Evolutionary conservation across 768 basidiomycete genomes (phyloP), one percentile per base, ranked within the genome.

Genomic region (Leccinum boreale): DNA sequence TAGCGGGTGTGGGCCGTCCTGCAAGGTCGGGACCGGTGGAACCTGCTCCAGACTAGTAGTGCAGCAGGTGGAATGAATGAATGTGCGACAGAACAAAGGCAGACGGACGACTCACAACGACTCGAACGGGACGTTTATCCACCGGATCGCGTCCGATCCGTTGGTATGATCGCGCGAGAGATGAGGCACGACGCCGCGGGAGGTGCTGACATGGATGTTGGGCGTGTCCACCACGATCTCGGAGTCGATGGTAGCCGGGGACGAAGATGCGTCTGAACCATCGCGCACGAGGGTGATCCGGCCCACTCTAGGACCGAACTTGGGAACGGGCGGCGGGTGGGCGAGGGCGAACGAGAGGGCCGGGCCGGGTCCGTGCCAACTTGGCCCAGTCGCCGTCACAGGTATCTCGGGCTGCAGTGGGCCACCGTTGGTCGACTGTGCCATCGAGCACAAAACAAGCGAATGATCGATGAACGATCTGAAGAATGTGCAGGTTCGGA

Each of bases 111-210:
- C 86, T 81, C 72, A 92, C 91, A 92, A 93, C 19, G 85, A 80
- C 72, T 93, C 91, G 65, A 92, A 92, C 1, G 90, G 84, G 0
- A 92, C 73, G 58, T 88, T 80, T 0, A 89, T 70, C 82, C 87
- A 89, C 57, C 70, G 77, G 31, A 90, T 79, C 1, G 83, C 78
- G 9, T 72, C 62, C 1, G 81, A 81, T 28, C 62, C 60, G 19
- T 65, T 64, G 23, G 79, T 70, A 56, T 89, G 82, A 64, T 90
- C 89, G 46, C 82, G 74, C 7, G 88, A 85, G 5, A 92, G 74
- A 70, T 93, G 91, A 0, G 87, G 86, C 0, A 93, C 77, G 26
- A 86, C 76, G 0, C 91, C 91, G 14, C 91, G 84, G 45, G 87
- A 87, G 4, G 90, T 90, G 4, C 79, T 70, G 0, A 84, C 78